Base-by-base conservation (phyloP, 768 basidiomycete species). In the Strobilomyces echinocephalus region DNA sequence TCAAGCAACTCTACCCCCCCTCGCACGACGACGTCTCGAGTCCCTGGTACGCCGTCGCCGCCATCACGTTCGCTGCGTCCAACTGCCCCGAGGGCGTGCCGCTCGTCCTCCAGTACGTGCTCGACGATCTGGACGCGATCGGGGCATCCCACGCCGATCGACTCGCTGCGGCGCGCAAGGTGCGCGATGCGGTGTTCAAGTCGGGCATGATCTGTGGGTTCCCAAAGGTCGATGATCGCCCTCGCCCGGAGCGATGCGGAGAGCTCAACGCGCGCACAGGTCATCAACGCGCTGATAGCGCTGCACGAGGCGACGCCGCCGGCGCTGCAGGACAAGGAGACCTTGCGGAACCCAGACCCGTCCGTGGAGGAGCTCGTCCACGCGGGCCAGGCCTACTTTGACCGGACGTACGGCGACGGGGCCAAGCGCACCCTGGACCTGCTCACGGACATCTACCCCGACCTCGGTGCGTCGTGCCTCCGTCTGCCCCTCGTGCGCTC, bases 141-240 rank as follows among this genome's bases (percentile, higher is more conserved):
- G 28, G 55, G 51, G 64, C 60, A 54, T 20, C 55, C 1, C 61
- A 68, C 8, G 63, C 71, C 16, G 74, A 82, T 52, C 71, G 66
- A 39, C 61, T 72, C 21, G 42, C 73, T 8, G 70, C 85, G 3
- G 78, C 79, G 36, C 73, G 78, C 49, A 83, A 76, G 58, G 65
- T 85, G n/a, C 72, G 82, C 30, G 85, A 87, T 55, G 79, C 78
- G 1, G 56, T 87, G 6, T 79, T 87, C 69, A 84, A 85, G 62
- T 75, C 79, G 5, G 85, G 82, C 4, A 60, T 83, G 57, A 72
- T 78, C 18, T 72, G 73, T 49, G 85, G 85, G 8, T 81, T 79
- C 60, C 76, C 83, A 3, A 80, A 76, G 70, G 85, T 84, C 59
- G 30, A 30, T 20, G 30, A 30, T 20, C 35, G 40, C 26, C 7